Conservation (phyloP, 2,329 filamentous ascomycete genomes). For the Diaporthe velutina region DNA sequence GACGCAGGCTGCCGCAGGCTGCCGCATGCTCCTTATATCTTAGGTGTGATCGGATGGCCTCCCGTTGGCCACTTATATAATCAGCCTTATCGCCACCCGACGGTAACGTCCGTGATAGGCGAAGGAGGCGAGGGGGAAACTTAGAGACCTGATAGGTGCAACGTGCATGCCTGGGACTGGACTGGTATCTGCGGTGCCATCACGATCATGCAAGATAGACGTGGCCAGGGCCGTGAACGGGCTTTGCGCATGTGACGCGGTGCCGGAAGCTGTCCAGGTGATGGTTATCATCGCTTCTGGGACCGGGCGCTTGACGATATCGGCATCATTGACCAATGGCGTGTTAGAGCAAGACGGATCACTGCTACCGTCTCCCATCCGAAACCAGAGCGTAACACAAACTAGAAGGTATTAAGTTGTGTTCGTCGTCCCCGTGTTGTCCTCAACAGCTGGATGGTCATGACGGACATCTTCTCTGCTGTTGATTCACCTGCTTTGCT, state of each 20-base stretch:
- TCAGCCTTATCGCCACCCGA: constrained; percentile 15
- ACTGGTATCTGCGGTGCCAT: constrained; percentile 1
- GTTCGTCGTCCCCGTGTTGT: neutral
- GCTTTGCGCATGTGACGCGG: constrained; percentile 11
- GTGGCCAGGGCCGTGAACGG: constrained; percentile 7
- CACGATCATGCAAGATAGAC: neutral
- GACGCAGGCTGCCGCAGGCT: neutral
- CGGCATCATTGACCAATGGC: constrained; percentile 22
- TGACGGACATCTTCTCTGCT: neutral
- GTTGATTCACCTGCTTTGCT: neutral
- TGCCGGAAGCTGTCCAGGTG: constrained; percentile 18
- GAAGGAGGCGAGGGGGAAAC: neutral
- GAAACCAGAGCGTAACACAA: constrained; percentile 16
- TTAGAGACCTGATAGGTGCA: neutral
- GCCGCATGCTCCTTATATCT: neutral
- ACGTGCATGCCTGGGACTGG: constrained; percentile 6
- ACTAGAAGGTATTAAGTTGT: constrained; percentile 19
- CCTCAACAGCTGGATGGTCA: neutral
- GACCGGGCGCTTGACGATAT: constrained; percentile 23
- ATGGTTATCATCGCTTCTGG: constrained; percentile 13
- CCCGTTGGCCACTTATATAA: constrained; percentile 4
- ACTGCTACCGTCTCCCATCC: constrained; percentile 1
- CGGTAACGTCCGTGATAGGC: constrained; percentile 1
- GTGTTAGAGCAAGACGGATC: neutral
- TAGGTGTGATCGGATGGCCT: constrained; percentile 1